Base-by-base conservation (phyloP, 345 rosid species). In the Pistacia atlantica region DNA sequence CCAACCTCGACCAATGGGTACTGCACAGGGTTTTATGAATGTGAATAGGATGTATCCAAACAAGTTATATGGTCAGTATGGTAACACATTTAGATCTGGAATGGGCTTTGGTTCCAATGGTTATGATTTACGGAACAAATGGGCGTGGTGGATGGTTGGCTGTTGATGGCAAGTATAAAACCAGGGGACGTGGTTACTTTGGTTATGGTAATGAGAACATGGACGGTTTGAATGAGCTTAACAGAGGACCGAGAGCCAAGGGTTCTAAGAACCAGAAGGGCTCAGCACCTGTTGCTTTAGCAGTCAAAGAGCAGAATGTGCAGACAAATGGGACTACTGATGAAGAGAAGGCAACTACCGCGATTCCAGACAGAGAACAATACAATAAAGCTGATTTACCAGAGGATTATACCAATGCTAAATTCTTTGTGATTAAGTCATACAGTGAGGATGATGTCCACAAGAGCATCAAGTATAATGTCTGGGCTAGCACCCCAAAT, bases 371-470 rank as follows among this genome's bases (percentile, higher is more conserved):
- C 67, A 77, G 82, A 11, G 94, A 88, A 45, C 92, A 82, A 73
- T 93, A 91, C 81, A 95, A 93, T 77, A 80, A 65, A 69, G 89
- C 76, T 64, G 94, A 95, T 79, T 93, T 95, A 65, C 88, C 90
- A 3, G 92, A 85, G 78, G 93, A 86, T 3, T 89, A 89, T 62
- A 17, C 62, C 0, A 87, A 90, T 77, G 98, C 99, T 16, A 93
- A 91, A 80, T 89, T 90, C 85, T 95, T 91, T 79, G 82, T 95
- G 22, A 93, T 95, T 58, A 95, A 95, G 87, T 95, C 99, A 0
- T 95, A 95, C 78, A 95, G 98, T n/a, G 99, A 95, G 79, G 99
- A 93, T 84, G 99, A 95, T 87, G 93, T 95, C 35, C 99, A 95
- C 76, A 93, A 95, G 88, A 89, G 98, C 75, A 89, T 95, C 61